phyloP scores from a whole-genome alignment of 2,329 filamentous ascomycete genomes.

The Colletotrichum sp. region DNA sequence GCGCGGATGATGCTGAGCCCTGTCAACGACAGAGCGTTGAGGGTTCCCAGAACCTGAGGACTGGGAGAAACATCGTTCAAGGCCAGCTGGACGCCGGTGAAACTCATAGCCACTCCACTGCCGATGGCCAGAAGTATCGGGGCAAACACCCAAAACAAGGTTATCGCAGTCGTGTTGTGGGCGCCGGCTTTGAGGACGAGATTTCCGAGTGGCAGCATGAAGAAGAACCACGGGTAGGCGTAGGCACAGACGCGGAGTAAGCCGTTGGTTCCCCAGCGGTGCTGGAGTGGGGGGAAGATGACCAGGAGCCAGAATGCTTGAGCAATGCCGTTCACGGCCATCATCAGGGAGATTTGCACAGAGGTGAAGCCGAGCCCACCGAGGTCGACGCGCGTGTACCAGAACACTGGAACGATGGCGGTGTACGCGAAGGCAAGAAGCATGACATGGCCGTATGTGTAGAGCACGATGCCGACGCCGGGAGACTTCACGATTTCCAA shows the following conservation, averaged over 20 bases:
- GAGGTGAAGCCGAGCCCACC: conserved; percentile 72
- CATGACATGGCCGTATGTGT: conserved; percentile 69
- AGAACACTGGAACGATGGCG: conserved; percentile 71
- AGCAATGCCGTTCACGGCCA: conserved; percentile 67
- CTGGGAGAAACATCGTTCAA: conserved; percentile 77
- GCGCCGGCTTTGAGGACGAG: conserved; percentile 59
- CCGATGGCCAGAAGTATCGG: conserved; percentile 53
- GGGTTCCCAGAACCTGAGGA: conserved; percentile 67
- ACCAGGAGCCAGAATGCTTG: conserved; percentile 77
- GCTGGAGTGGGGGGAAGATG: conserved; percentile 72
- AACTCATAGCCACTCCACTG: conserved; percentile 70
- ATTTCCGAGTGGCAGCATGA: conserved; percentile 55
- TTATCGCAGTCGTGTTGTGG: conserved; percentile 35
- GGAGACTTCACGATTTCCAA: conserved; percentile 61
- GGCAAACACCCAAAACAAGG: conserved; percentile 60
- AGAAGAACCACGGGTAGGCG: conserved; percentile 70
- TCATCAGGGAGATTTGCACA: conserved; percentile 68
- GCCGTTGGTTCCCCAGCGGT: conserved; percentile 67
- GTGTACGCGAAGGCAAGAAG: conserved; percentile 76
- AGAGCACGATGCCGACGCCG: conserved; percentile 70
- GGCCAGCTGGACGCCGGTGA: conserved; percentile 74
- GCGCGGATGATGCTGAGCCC: conserved; percentile 66
- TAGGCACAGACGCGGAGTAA: conserved; percentile 60
- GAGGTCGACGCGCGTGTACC: conserved; percentile 64
- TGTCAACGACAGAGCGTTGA: conserved; percentile 69